Conservation (phyloP, 805 yeast species). For the Zygoascus flipseniorum region DNA sequence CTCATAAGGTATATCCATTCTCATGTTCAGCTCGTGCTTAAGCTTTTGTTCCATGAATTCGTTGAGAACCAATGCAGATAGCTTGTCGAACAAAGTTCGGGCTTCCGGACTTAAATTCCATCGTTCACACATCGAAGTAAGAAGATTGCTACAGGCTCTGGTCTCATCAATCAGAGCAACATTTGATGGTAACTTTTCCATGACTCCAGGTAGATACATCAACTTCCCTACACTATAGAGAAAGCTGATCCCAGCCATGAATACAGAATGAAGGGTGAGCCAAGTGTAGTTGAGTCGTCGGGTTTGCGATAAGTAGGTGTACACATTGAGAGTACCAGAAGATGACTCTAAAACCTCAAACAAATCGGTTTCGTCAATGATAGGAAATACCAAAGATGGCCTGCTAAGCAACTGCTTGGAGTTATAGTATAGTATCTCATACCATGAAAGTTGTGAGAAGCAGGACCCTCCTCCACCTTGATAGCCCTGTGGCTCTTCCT, state of each 20-base stretch:
- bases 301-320: slow-evolving; percentile 1
- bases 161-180: slow-evolving; percentile 3
- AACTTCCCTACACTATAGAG: not conserved
- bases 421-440: not conserved
- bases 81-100: not conserved
- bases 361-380: not conserved
- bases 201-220: not conserved
- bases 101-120: not conserved
- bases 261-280: slow-evolving; percentile 5
- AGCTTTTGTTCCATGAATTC: not conserved
- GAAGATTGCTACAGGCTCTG: slow-evolving; percentile 4
- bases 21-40: not conserved
- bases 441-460: slow-evolving; percentile 3
- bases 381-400: slow-evolving; percentile 1
- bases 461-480: not conserved
- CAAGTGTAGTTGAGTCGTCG: slow-evolving; percentile 5
- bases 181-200: slow-evolving; percentile 1
- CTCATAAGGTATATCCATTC: not conserved
- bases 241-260: slow-evolving; percentile 6
- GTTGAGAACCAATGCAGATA: not conserved
- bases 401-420: slow-evolving; percentile 1
- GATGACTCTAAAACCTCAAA: not conserved
- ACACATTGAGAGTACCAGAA: not conserved
- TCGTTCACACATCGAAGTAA: slow-evolving; percentile 3
- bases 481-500: not conserved